Evolutionary conservation across 2,329 filamentous ascomycete genomes (phyloP).

Genomic region (Diaporthe sp.): DNA sequence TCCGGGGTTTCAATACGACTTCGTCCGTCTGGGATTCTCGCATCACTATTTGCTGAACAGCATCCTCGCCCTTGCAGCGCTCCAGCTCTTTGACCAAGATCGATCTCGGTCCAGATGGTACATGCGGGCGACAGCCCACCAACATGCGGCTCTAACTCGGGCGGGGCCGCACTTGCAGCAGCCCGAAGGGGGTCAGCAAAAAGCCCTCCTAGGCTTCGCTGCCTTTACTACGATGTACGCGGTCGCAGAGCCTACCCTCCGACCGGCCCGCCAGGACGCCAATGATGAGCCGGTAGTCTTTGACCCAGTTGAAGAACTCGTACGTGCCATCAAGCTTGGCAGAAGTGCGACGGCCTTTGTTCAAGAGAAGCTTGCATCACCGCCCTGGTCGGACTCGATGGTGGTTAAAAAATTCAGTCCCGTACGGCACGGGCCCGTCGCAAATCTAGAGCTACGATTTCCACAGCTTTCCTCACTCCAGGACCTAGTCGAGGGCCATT

Average conservation of each 20-base stretch:
- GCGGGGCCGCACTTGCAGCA: background rate
- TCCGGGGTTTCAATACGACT: background rate
- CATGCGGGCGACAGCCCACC: background rate
- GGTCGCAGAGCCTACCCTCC: background rate
- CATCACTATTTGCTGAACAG: constrained; percentile 9
- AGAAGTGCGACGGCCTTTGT: background rate
- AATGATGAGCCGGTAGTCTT: background rate
- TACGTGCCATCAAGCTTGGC: background rate
- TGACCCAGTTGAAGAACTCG: background rate
- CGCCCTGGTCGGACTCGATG: background rate
- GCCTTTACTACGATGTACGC: constrained; percentile 2
- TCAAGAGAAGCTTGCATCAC: background rate
- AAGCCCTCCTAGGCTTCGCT: background rate
- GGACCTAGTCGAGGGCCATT: background rate
- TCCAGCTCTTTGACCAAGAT: constrained; percentile 5
- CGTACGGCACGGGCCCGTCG: background rate
- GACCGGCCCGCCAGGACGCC: background rate
- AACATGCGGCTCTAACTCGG: background rate
- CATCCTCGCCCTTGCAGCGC: constrained; percentile 9
- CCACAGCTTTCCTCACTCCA: background rate
- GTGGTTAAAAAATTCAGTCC: background rate
- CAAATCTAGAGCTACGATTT: background rate
- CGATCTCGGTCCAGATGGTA: background rate
- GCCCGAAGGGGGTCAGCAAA: background rate
- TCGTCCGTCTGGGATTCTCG: background rate